Evolutionary conservation across 2,329 filamentous ascomycete species (phyloP).

Genomic region (Zymoseptoria ardabiliae): DNA sequence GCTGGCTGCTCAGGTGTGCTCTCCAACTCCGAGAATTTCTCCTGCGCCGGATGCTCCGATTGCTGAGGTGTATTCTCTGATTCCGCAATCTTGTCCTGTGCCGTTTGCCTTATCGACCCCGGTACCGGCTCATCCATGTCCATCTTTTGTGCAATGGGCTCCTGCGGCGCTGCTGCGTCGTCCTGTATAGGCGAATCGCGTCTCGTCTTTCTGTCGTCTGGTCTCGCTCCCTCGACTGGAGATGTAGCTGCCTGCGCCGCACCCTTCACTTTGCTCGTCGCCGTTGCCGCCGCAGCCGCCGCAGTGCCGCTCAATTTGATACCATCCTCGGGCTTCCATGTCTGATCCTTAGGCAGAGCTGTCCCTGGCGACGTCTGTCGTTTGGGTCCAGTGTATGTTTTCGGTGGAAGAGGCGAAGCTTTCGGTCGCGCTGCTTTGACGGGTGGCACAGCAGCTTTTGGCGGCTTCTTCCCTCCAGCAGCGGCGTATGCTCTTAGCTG

Average conservation of each 20-base stretch:
- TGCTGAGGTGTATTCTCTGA: slow-evolving; percentile 22
- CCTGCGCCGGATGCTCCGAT: slow-evolving; percentile 1
- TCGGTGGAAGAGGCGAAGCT: slow-evolving; percentile 11
- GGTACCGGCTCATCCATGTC: slow-evolving; percentile 24
- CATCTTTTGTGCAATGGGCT: slow-evolving; percentile 26
- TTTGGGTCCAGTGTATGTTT: slow-evolving; percentile 16
- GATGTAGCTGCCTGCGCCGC: slow-evolving; percentile 11
- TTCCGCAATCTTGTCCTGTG: slow-evolving; percentile 22
- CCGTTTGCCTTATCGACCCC: slow-evolving; percentile 19
- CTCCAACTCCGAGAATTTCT: slow-evolving; percentile 9
- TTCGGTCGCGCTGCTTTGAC: slow-evolving; percentile 6
- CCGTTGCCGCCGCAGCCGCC: slow-evolving; percentile 16
- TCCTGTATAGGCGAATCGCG: slow-evolving; percentile 16
- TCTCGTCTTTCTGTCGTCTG: slow-evolving; percentile 28
- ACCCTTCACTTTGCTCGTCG: slow-evolving; percentile 1
- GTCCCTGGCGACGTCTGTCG: slow-evolving; percentile 30
- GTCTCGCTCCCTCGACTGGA: slow-evolving; percentile 28
- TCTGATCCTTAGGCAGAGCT: slow-evolving; percentile 30
- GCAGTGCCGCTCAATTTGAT: slow-evolving; percentile 31
- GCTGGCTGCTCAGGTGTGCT: slow-evolving; percentile 17
- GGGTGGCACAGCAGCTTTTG: slow-evolving; percentile 9
- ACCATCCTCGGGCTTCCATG: slow-evolving; percentile 35
- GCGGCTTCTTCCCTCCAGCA: slow-evolving; percentile 3
- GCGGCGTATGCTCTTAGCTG: slow-evolving; percentile 20
- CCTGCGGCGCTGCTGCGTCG: slow-evolving; percentile 12